phyloP scores from a whole-genome alignment of 2,329 filamentous ascomycete species.

The Trichoderma citrinoviride region DNA sequence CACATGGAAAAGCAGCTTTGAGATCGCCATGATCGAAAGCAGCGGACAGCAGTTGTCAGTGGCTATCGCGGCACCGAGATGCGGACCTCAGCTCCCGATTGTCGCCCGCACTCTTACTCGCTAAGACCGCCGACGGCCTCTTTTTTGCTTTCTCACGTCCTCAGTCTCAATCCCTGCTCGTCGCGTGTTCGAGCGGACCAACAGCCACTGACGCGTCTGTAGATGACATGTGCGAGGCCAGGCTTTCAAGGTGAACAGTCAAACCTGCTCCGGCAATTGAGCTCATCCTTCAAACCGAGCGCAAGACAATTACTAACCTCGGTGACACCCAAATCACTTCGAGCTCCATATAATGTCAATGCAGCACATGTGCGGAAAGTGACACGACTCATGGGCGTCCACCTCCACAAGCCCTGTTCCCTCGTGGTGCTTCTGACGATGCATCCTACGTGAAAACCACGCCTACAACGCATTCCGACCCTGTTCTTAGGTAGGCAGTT shows the following conservation, averaged over 20 bases:
- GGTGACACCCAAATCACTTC: background rate
- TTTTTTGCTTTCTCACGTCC: background rate
- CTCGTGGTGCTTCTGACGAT: background rate
- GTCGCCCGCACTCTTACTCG: background rate
- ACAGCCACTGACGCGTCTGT: constrained; percentile 1
- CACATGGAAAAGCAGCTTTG: too few relatives aligned
- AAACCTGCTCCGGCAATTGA: constrained; percentile 1
- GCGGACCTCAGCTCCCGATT: background rate
- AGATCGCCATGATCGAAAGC: too few relatives aligned
- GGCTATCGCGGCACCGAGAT: background rate
- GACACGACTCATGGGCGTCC: too few relatives aligned
- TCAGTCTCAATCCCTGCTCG: background rate
- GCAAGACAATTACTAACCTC: background rate
- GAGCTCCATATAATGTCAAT: background rate
- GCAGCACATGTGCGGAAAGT: too few relatives aligned
- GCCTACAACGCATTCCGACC: too few relatives aligned
- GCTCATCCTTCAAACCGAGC: background rate
- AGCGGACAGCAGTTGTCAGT: background rate
- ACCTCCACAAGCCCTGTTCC: too few relatives aligned
- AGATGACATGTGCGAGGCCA: background rate
- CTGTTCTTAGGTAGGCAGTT: too few relatives aligned
- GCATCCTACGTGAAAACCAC: background rate
- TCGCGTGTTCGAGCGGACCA: background rate
- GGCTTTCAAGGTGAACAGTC: background rate
- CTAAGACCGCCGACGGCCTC: background rate